These are phyloP conservation scores for Chytriomyces hyalinus DNA, from an alignment of 192 early-diverging fungal genomes.

Conservation along the genomic window DNA sequence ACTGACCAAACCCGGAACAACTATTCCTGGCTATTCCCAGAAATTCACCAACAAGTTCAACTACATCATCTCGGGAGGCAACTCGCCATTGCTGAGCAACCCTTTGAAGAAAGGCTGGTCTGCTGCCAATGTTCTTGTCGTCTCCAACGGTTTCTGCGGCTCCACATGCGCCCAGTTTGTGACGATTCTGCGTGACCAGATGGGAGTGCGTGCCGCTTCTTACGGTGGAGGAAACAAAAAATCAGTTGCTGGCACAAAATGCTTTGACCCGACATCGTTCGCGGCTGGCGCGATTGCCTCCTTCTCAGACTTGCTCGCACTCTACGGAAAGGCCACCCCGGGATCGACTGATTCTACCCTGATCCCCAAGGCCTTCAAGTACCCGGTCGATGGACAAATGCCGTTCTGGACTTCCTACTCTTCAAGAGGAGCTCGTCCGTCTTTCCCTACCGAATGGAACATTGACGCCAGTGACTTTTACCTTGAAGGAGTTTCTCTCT, in stretches of 20 bases:
- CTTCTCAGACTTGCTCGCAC: neutral
- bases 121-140: neutral
- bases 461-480: constrained; percentile 18
- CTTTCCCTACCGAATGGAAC: constrained; percentile 7
- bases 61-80: neutral
- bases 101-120: neutral
- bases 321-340: neutral
- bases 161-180: constrained; percentile 19
- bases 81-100: neutral
- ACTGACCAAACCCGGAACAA: neutral
- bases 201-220: constrained; percentile 6
- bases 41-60: neutral
- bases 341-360: neutral
- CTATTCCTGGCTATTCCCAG: neutral
- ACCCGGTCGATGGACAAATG: constrained; percentile 7
- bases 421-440: neutral
- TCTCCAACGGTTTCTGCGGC: constrained; percentile 23
- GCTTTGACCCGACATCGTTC: constrained; percentile 23
- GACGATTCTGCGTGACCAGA: constrained; percentile 3
- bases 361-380: neutral
- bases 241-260: neutral
- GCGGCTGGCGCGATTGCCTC: constrained; percentile 8
- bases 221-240: constrained; percentile 17
- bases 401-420: constrained; percentile 14
- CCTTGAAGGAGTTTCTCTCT: neutral